A percentile compares a stretch with the other conserved stretches of the same genome.
phyloP scores from a whole-genome alignment of 441 rosid genomes.

The Manihot esculenta region DNA sequence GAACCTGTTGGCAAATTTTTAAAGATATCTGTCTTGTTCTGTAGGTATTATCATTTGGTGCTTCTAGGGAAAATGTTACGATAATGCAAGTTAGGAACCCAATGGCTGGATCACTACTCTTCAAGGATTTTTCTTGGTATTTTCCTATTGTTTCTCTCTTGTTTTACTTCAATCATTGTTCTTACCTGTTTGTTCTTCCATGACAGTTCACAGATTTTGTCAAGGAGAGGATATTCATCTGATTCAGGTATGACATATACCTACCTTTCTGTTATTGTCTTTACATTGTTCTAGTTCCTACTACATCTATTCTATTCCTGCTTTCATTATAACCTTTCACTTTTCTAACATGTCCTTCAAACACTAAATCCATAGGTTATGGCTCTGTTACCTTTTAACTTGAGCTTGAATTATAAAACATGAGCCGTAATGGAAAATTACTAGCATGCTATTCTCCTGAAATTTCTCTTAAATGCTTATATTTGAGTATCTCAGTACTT shows the following conservation, averaged over 20 bases:
- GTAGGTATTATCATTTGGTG: constrained; percentile 43
- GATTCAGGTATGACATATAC: constrained; percentile 54
- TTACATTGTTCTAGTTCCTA: background rate
- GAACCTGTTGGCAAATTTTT: background rate
- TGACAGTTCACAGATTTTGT: constrained; percentile 52
- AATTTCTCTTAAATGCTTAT: background rate
- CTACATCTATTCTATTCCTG: background rate
- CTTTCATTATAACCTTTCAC: background rate
- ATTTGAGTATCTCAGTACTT: constrained; percentile 3
- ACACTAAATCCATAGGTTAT: background rate
- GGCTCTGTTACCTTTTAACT: background rate
- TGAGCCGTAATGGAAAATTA: background rate
- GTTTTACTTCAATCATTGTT: constrained; percentile 6
- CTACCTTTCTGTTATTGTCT: constrained; percentile 9
- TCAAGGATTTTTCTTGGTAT: constrained; percentile 41
- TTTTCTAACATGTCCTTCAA: background rate
- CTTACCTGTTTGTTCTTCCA: constrained; percentile 15
- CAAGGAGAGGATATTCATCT: constrained; percentile 72
- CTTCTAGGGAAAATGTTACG: constrained; percentile 31
- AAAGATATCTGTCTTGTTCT: constrained; percentile 19
- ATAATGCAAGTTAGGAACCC: constrained; percentile 35
- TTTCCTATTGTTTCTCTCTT: background rate
- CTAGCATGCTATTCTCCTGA: background rate
- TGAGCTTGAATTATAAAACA: constrained; percentile 1
- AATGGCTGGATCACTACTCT: constrained; percentile 29